Evolutionary conservation across 371 early-diverging fungal genomes (phyloP).

Genomic region (Batkoa obscura): DNA sequence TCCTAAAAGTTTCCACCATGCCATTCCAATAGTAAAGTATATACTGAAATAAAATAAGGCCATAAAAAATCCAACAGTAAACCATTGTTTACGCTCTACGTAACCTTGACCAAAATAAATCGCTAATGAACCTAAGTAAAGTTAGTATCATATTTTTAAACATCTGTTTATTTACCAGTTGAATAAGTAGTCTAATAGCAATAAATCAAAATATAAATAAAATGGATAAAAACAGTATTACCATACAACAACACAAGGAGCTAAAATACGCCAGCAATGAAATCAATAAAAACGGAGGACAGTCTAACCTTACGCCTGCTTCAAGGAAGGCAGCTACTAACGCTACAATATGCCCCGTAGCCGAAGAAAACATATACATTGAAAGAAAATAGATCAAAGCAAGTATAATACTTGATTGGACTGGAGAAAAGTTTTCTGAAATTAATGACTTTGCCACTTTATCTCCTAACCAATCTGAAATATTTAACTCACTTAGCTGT

Average conservation of each 20-base stretch:
- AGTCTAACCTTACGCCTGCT: conserved; percentile 38
- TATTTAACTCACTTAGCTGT: conserved; percentile 42
- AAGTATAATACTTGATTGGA: conserved; percentile 19
- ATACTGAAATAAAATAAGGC: conserved; percentile 26
- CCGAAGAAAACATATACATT: conserved; percentile 49
- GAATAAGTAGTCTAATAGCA: conserved; percentile 30
- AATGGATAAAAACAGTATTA: conserved; percentile 13
- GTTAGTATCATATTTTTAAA: conserved; percentile 7
- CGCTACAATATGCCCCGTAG: conserved; percentile 45
- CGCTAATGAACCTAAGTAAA: conserved; percentile 19
- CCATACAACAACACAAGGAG: conserved; percentile 39
- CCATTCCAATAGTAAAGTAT: conserved; percentile 37
- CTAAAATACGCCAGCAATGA: conserved; percentile 43
- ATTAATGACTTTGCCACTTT: conserved; percentile 20
- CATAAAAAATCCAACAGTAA: conserved; percentile 27
- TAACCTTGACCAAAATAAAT: conserved; percentile 41
- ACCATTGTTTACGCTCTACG: conserved; percentile 34
- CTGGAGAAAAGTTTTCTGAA: conserved; percentile 9
- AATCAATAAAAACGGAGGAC: conserved; percentile 29
- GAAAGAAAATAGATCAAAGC: conserved; percentile 40
- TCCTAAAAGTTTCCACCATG: conserved; percentile 42
- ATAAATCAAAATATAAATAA: background rate
- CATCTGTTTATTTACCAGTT: conserved; percentile 19
- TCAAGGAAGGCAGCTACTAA: conserved; percentile 53
- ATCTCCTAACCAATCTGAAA: conserved; percentile 38